Conservation (phyloP, 2,329 filamentous ascomycete genomes). For the Monosporascus sp. region DNA sequence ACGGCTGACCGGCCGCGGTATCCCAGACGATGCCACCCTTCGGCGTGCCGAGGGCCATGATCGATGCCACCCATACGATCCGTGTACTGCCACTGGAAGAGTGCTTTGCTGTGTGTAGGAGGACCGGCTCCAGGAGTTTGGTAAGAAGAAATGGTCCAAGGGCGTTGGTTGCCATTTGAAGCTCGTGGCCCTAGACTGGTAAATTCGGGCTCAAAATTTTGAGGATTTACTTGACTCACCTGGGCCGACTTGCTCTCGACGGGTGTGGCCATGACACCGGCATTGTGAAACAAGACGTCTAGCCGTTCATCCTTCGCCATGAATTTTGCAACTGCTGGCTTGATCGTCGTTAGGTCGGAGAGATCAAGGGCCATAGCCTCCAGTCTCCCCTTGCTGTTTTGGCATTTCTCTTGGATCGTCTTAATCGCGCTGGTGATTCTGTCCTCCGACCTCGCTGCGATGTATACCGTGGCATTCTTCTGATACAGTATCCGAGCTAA, state of each 20-base stretch:
- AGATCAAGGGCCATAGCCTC: constrained; percentile 6
- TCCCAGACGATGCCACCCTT: constrained; percentile 5
- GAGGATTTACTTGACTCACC: neutral
- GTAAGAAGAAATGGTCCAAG: constrained; percentile 17
- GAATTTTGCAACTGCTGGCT: neutral
- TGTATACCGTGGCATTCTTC: constrained; percentile 6
- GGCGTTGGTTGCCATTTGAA: constrained; percentile 23
- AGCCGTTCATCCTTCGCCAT: neutral
- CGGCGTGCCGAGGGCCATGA: constrained; percentile 3
- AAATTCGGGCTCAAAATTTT: constrained; percentile 10
- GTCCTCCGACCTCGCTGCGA: constrained; percentile 1
- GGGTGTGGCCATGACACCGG: constrained; percentile 2
- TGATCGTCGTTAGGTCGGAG: constrained; percentile 4
- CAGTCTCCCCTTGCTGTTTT: neutral
- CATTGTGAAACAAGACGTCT: constrained; percentile 1
- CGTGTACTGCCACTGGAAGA: neutral
- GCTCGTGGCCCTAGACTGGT: constrained; percentile 18
- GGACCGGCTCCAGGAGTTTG: constrained; percentile 7
- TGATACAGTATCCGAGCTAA: constrained; percentile 4
- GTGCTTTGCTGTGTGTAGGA: constrained; percentile 1
- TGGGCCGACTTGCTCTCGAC: neutral
- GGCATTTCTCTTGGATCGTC: constrained; percentile 1
- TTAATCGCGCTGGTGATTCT: constrained; percentile 1
- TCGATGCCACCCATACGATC: constrained; percentile 7
- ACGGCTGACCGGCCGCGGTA: constrained; percentile 1